A percentile compares a stretch with the other conserved stretches of the same genome.
Evolutionary conservation across 176 grass and related monocot species (phyloP).

Genomic region (Ensete ventricosum): DNA sequence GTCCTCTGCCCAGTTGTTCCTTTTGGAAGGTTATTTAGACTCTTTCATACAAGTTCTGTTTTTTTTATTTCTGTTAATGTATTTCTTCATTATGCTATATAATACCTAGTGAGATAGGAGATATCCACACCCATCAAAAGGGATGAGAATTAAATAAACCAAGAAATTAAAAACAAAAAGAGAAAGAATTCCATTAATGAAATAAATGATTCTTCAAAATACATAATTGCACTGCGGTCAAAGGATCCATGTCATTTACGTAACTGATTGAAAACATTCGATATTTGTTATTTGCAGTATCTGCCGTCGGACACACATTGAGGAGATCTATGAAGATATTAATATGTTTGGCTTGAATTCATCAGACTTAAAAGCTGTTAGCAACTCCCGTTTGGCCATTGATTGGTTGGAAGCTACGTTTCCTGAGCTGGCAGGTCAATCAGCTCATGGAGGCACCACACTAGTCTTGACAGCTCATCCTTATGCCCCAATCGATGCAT

Average conservation of each 20-base stretch:
- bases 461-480: conserved; percentile 62
- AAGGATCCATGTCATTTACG: not conserved
- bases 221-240: not conserved
- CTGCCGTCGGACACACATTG: conserved; percentile 54
- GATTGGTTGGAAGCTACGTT: conserved; percentile 90
- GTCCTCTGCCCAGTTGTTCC: conserved; percentile 89
- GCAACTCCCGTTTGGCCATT: conserved; percentile 63
- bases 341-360: conserved; percentile 64
- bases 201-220: not conserved
- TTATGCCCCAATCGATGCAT: conserved; percentile 74
- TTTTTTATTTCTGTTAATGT: conserved; percentile 7
- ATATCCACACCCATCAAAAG: not conserved
- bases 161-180: not conserved
- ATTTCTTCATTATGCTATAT: not conserved
- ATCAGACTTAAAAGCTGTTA: conserved; percentile 56
- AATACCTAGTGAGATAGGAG: not conserved
- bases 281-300: conserved; percentile 38
- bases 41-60: not conserved
- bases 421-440: conserved; percentile 60
- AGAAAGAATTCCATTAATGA: not conserved
- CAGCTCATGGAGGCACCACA: conserved; percentile 23
- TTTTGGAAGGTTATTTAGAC: conserved; percentile 70
- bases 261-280: conserved; percentile 15
- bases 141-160: not conserved
- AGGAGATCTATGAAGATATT: conserved; percentile 86